Conservation (phyloP, 768 basidiomycete species). For the Clitopilus hobsonii region DNA sequence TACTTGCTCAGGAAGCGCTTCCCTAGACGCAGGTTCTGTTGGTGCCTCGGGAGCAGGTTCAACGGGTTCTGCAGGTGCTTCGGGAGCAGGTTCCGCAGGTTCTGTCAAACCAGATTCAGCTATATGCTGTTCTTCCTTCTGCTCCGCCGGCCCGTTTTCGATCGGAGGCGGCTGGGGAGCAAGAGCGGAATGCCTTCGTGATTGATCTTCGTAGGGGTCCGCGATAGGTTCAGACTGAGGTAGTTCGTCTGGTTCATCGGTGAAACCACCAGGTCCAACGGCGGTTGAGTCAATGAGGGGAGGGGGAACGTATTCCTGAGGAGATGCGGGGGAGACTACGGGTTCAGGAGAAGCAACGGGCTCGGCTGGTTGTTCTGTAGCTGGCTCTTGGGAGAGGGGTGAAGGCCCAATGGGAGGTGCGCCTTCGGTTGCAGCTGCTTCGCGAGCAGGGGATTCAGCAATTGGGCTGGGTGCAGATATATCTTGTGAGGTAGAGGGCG, state of each 20-base stretch:
- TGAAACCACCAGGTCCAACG: constrained; percentile 47
- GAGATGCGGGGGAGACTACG: constrained; percentile 5
- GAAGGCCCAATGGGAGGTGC: constrained; percentile 32
- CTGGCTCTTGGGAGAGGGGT: constrained; percentile 29
- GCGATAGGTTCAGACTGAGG: constrained; percentile 22
- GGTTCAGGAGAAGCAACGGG: constrained; percentile 7
- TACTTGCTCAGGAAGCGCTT: neutral
- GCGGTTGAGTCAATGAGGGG: constrained; percentile 32
- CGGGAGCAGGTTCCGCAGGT: constrained; percentile 6
- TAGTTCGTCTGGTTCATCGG: constrained; percentile 44
- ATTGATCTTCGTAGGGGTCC: constrained; percentile 22
- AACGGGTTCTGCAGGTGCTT: neutral
- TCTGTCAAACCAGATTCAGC: too few relatives aligned
- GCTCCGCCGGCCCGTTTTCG: too few relatives aligned
- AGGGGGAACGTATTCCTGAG: constrained; percentile 30
- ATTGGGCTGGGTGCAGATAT: constrained; percentile 54
- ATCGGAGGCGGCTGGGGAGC: neutral
- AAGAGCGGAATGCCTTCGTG: constrained; percentile 3
- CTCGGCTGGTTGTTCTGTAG: constrained; percentile 1
- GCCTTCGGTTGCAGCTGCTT: constrained; percentile 36
- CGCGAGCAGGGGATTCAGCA: constrained; percentile 62
- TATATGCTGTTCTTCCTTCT: too few relatives aligned
- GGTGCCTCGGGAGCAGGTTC: constrained; percentile 1
- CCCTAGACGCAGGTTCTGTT: too few relatives aligned
- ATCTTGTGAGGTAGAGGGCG: constrained; percentile 15